phyloP scores from a whole-genome alignment of 2,329 filamentous ascomycete species.

The Cryoendolithus antarcticus region DNA sequence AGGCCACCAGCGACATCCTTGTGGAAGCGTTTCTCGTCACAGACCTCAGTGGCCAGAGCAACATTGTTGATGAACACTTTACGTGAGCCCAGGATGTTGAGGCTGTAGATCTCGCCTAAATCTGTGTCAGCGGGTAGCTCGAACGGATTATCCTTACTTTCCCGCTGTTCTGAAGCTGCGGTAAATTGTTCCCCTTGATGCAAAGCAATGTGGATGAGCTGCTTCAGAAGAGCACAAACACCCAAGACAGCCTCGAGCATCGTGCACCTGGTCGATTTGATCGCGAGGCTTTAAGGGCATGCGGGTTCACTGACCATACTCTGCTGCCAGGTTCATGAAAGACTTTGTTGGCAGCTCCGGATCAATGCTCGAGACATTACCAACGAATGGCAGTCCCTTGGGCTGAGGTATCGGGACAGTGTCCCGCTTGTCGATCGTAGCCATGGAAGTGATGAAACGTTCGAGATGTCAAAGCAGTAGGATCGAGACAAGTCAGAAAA shows the following conservation, averaged over 20 bases:
- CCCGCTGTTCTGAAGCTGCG: neutral
- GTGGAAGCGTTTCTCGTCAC: slow-evolving; percentile 36
- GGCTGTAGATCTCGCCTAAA: slow-evolving; percentile 12
- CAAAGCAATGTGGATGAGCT: neutral
- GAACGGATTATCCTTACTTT: neutral
- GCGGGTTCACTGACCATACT: slow-evolving; percentile 9
- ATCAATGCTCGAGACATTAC: slow-evolving; percentile 54
- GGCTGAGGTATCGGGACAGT: slow-evolving; percentile 46
- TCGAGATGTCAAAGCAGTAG: too few species aligned
- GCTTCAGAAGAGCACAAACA: neutral
- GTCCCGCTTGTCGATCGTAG: slow-evolving; percentile 11
- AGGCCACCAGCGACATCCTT: slow-evolving; percentile 44
- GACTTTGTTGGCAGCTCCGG: slow-evolving; percentile 41
- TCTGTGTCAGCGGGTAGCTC: slow-evolving; percentile 2
- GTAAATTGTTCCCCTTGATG: too few species aligned
- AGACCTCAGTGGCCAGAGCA: slow-evolving; percentile 27
- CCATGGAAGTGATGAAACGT: slow-evolving; percentile 4
- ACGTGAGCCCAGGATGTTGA: slow-evolving; percentile 9
- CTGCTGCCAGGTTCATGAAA: slow-evolving; percentile 38
- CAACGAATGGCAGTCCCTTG: slow-evolving; percentile 50
- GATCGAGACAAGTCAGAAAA: too few species aligned
- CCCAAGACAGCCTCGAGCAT: too few species aligned
- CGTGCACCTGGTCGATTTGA: too few species aligned
- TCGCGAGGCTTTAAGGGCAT: neutral
- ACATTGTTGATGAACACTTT: slow-evolving; percentile 13